Conservation (phyloP, 2,329 filamentous ascomycete species). For the Trichophyton mentagrophytes region DNA sequence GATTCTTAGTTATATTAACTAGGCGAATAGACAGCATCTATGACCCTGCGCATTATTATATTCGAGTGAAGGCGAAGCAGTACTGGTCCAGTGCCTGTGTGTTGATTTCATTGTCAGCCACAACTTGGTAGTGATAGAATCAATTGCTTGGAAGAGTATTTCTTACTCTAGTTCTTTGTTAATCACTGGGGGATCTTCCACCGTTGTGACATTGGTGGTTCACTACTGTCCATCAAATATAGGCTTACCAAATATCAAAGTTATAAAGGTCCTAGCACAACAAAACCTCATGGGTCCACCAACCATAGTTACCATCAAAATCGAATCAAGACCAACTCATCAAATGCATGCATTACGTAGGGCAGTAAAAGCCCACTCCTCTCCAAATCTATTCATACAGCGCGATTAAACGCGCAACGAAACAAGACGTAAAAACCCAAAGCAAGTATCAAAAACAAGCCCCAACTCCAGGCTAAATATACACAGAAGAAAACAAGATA, state of each 20-base stretch:
- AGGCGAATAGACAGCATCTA: background rate
- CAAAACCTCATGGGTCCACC: background rate
- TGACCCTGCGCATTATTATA: background rate
- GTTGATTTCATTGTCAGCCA: background rate
- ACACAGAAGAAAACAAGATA: background rate
- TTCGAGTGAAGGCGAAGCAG: background rate
- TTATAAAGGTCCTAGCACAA: background rate
- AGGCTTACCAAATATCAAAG: background rate
- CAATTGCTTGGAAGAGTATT: background rate
- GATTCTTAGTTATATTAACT: background rate
- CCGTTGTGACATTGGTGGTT: background rate
- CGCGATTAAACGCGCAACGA: background rate
- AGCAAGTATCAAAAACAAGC: background rate
- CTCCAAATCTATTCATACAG: background rate
- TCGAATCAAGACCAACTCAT: background rate
- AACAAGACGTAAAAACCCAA: background rate
- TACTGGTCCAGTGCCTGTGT: background rate
- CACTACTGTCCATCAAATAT: background rate
- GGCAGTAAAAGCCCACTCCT: background rate
- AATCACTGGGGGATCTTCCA: background rate
- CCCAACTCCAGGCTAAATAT: conserved; percentile 1
- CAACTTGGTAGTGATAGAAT: background rate
- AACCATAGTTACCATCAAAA: background rate
- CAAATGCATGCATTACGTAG: background rate
- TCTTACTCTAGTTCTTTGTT: background rate